Evolutionary conservation across 1,284 basidiomycete species (phyloP).

Genomic region (Microbotryum silenes-acaulis): DNA sequence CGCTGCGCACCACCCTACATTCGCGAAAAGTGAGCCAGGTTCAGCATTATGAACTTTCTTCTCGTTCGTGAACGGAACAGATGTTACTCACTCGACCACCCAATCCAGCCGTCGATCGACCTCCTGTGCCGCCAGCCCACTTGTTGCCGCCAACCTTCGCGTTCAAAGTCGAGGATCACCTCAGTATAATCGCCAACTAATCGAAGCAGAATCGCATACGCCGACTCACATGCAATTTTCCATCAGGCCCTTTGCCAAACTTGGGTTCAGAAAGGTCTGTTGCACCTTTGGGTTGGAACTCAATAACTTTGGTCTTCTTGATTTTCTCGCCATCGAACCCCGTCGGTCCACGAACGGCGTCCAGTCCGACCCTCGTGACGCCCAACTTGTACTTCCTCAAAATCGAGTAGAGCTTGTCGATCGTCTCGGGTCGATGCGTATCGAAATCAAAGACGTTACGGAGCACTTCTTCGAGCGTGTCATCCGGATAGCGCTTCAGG

Average conservation of each 20-base stretch:
- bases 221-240: too few relatives aligned
- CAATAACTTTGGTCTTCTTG: slow-evolving; percentile 14
- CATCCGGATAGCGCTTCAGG: slow-evolving; percentile 39
- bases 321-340: background rate
- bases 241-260: slow-evolving; percentile 38
- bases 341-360: slow-evolving; percentile 14
- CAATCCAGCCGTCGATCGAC: slow-evolving; percentile 40
- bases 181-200: too few relatives aligned
- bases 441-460: slow-evolving; percentile 43
- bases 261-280: slow-evolving; percentile 30
- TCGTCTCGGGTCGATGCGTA: slow-evolving; percentile 39
- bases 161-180: slow-evolving; percentile 12
- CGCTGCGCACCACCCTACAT: slow-evolving; percentile 26
- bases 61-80: too few relatives aligned
- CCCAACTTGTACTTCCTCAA: slow-evolving; percentile 34
- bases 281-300: slow-evolving; percentile 23
- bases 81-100: slow-evolving; percentile 32
- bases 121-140: slow-evolving; percentile 42
- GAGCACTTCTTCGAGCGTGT: slow-evolving; percentile 38
- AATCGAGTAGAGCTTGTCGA: slow-evolving; percentile 37
- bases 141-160: slow-evolving; percentile 41
- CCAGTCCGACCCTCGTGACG: slow-evolving; percentile 19
- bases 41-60: background rate
- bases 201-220: too few relatives aligned
- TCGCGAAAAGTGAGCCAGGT: background rate